Percentiles rank a stretch among this genome's conserved stretches.
These are phyloP conservation scores for Jasminum sambac DNA, from an alignment of 257 asterid genomes.

Conservation along the genomic window DNA sequence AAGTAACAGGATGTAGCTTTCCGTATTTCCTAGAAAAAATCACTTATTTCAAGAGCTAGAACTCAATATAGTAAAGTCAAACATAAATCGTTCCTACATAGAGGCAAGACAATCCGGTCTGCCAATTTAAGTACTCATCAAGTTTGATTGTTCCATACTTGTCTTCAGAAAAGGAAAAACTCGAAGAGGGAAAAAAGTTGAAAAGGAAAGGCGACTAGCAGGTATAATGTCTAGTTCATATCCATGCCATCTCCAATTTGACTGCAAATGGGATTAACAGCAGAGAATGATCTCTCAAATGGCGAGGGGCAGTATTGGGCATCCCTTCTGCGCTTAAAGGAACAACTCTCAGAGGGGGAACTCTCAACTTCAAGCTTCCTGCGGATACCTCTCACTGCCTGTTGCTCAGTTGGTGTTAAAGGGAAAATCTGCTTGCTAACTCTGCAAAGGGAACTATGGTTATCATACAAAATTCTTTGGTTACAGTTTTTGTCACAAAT, in stretches of 20 bases:
- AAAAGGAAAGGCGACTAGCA: slow-evolving; percentile 34
- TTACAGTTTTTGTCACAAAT: slow-evolving; percentile 97
- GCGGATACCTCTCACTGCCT: slow-evolving; percentile 84
- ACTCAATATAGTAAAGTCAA: slow-evolving; percentile 40
- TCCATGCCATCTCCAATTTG: slow-evolving; percentile 95
- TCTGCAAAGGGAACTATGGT: slow-evolving; percentile 89
- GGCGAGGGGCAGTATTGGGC: slow-evolving; percentile 78
- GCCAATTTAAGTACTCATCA: slow-evolving; percentile 48
- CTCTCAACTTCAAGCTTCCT: slow-evolving; percentile 88
- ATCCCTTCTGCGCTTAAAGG: slow-evolving; percentile 92
- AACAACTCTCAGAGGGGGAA: slow-evolving; percentile 60
- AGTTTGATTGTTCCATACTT: slow-evolving; percentile 43
- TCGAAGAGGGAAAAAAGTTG: slow-evolving; percentile 26
- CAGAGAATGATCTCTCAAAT: slow-evolving; percentile 80
- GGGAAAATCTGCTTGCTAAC: slow-evolving; percentile 84
- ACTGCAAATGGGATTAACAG: slow-evolving; percentile 83
- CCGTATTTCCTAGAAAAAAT: slow-evolving; percentile 49
- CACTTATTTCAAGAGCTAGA: slow-evolving; percentile 49
- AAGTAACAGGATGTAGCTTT: slow-evolving; percentile 43
- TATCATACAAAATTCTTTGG: slow-evolving; percentile 91
- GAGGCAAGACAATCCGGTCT: slow-evolving; percentile 48
- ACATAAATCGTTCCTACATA: slow-evolving; percentile 65
- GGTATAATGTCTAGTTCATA: slow-evolving; percentile 56
- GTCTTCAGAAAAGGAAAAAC: slow-evolving; percentile 38
- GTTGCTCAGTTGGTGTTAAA: slow-evolving; percentile 71